These are phyloP conservation scores for Boletus sp. DNA, from an alignment of 768 basidiomycete species.

Conservation along the genomic window DNA sequence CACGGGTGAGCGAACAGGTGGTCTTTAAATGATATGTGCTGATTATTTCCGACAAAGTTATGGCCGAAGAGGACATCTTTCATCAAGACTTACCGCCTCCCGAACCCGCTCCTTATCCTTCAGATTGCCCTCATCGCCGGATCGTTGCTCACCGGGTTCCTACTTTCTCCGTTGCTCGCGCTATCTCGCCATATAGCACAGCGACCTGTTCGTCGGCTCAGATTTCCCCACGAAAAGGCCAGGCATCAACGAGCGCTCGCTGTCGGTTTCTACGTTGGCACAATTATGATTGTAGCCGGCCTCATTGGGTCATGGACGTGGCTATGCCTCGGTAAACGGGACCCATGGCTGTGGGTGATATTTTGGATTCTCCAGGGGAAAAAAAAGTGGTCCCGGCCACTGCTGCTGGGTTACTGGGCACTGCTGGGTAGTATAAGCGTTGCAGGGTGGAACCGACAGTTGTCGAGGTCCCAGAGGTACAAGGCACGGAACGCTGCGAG, in stretches of 20 bases:
- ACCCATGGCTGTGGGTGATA: constrained; percentile 86
- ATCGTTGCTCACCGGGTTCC: constrained; percentile 86
- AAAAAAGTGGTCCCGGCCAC: constrained; percentile 74
- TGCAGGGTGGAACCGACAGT: constrained; percentile 91
- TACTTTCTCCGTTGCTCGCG: constrained; percentile 90
- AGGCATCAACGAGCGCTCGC: constrained; percentile 82
- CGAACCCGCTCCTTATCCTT: constrained; percentile 87
- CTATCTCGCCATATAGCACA: constrained; percentile 91
- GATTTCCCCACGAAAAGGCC: constrained; percentile 77
- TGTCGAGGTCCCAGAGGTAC: constrained; percentile 72
- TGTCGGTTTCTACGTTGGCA: constrained; percentile 75
- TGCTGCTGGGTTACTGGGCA: constrained; percentile 83
- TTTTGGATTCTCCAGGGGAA: constrained; percentile 75
- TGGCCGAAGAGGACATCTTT: constrained; percentile 76
- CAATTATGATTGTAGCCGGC: constrained; percentile 72
- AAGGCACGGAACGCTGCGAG: constrained; percentile 42
- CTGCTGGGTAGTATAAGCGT: constrained; percentile 77
- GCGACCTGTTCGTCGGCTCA: constrained; percentile 75
- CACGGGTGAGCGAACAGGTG: constrained; percentile 52
- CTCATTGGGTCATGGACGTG: constrained; percentile 91
- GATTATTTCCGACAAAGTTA: constrained; percentile 44
- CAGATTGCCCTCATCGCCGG: constrained; percentile 93
- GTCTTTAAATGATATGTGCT: not conserved
- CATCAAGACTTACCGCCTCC: constrained; percentile 89
- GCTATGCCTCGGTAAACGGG: constrained; percentile 74